Evolutionary conservation across 1,139 yeast genomes (phyloP).

Genomic region (Scheffersomyces illinoinensis): DNA sequence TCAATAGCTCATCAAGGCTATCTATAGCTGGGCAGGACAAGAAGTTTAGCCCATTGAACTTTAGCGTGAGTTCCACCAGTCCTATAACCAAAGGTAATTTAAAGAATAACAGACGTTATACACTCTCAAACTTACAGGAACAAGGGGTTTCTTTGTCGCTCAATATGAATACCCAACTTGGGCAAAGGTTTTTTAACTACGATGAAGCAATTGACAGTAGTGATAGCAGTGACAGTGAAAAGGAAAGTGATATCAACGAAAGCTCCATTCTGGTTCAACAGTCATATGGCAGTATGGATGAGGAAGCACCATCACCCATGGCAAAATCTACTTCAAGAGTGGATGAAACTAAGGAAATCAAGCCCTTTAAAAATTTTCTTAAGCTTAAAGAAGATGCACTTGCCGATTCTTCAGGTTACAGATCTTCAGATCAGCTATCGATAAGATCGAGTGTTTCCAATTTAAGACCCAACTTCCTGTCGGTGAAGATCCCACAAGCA

Average conservation of each 20-base stretch:
- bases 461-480: constrained; percentile 70
- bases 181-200: constrained; percentile 27
- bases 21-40: constrained; percentile 5
- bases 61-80: constrained; percentile 17
- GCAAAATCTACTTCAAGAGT: constrained; percentile 1
- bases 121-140: constrained; percentile 62
- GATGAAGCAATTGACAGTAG: constrained; percentile 23
- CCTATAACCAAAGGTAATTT: constrained; percentile 13
- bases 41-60: constrained; percentile 26
- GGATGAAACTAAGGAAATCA: neutral
- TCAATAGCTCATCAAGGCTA: neutral
- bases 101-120: constrained; percentile 40
- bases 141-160: constrained; percentile 68
- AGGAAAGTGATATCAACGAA: constrained; percentile 4
- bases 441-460: constrained; percentile 35
- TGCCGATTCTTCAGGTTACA: neutral
- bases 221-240: constrained; percentile 30
- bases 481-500: constrained; percentile 76
- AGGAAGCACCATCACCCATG: constrained; percentile 1
- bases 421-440: constrained; percentile 26
- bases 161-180: constrained; percentile 61
- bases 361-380: neutral
- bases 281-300: constrained; percentile 2
- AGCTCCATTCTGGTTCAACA: neutral
- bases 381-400: constrained; percentile 1